Conservation (phyloP, 2,329 filamentous ascomycete genomes). For the Trichophyton mentagrophytes region DNA sequence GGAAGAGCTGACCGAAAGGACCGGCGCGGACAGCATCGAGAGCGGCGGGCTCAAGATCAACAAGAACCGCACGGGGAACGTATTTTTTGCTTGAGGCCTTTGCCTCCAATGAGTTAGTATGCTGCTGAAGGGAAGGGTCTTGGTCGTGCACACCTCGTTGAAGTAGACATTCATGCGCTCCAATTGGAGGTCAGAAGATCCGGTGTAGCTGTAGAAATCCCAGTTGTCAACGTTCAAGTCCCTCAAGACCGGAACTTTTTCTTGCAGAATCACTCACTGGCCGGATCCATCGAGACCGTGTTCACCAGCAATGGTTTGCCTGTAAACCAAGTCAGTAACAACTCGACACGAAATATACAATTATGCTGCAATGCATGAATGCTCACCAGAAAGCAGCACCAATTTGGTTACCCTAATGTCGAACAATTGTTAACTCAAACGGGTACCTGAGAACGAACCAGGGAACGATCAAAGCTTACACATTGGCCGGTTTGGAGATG, state of each 20-base stretch:
- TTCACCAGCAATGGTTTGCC: slow-evolving; percentile 13
- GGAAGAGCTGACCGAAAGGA: slow-evolving; percentile 90
- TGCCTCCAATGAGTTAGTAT: slow-evolving; percentile 6
- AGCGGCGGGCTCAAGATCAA: slow-evolving; percentile 59
- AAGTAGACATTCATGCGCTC: slow-evolving; percentile 14
- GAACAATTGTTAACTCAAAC: slow-evolving; percentile 21
- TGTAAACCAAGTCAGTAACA: slow-evolving; percentile 4
- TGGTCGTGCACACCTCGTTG: slow-evolving; percentile 9
- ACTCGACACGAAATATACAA: background rate
- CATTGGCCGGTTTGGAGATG: slow-evolving; percentile 99
- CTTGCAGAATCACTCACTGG: slow-evolving; percentile 6
- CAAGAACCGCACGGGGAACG: slow-evolving; percentile 64
- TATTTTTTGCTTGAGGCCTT: slow-evolving; percentile 11
- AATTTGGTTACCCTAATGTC: slow-evolving; percentile 90
- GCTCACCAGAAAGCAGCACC: slow-evolving; percentile 97
- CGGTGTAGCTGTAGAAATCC: slow-evolving; percentile 7
- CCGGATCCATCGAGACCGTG: slow-evolving; percentile 13
- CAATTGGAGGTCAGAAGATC: slow-evolving; percentile 12
- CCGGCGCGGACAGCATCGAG: slow-evolving; percentile 12
- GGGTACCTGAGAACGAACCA: slow-evolving; percentile 10
- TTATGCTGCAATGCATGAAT: slow-evolving; percentile 1
- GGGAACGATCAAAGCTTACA: slow-evolving; percentile 46
- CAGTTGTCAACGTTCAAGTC: background rate
- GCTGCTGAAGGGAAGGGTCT: background rate
- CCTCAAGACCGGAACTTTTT: background rate